Evolutionary conservation across 306 rosid genomes (phyloP), one percentile per base, ranked within the genome.

Genomic region (Malus asiatica): DNA sequence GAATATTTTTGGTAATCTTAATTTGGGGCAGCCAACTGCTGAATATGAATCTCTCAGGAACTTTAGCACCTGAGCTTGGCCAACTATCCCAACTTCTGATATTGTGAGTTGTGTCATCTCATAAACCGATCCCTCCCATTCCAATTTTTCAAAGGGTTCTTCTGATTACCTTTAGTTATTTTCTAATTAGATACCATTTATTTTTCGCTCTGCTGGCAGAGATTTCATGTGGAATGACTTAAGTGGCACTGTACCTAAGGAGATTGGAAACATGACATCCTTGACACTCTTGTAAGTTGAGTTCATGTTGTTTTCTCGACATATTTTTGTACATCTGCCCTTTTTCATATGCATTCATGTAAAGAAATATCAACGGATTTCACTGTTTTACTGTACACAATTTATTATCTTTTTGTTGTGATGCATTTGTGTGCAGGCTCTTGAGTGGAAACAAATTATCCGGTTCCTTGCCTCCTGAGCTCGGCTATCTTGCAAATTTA

Each of bases 221-320:
- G 79, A 89, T 84, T 88, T 93, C 88, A 91, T 93, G 98, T 93
- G 98, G 98, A 93, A 93, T 86, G 75, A 84, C 40, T 76, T 93
- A 78, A 85, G 80, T 4, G 98, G 98, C 33, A 61, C 85, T 22
- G 83, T 93, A 77, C 98, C 98, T 0, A 86, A 84, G 90, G 97
- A 91, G 87, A 89, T 93, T 16, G 97, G 97, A 78, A 81, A 77
- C n/a, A 81, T 93, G 46, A 19, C 45, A 58, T 53, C 89, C 44
- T 78, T 93, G 87, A 77, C 0, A 81, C 90, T 93, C 88, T 85
- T 93, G 98, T 93, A 86, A 88, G 98, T 86, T 76, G 77, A 74
- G 55, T 71, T 27, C 78, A 32, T 2, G 6, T 66, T 52, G 20
- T 2, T 53, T 51, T 46, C 20, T 57, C 14, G 10, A 19, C 4